Evolutionary conservation across 2,329 filamentous ascomycete species (phyloP), one percentile per base, ranked within the genome.

Genomic region (Diaporthe citriasiana): DNA sequence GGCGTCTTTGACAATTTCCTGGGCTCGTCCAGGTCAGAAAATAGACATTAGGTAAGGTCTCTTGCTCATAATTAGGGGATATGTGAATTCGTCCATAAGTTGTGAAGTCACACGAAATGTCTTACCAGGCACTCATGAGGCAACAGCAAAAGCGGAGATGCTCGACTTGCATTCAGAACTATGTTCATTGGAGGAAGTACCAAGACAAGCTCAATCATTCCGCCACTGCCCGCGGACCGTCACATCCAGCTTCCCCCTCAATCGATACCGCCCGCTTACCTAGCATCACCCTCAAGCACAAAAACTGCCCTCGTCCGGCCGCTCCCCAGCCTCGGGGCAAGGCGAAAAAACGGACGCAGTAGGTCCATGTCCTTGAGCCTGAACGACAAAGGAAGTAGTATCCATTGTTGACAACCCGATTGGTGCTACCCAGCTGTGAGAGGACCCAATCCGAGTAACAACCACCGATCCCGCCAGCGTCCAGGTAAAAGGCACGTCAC

Each of bases 401-500:
- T 63, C 59, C 59, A 47, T 63, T 17, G 55, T 57, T 15, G 55
- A 57, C 10, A 22, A 57, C 33, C 55, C 55, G 15, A 38, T 38
- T 4, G 40, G 40, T 1, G 27, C 40, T 27, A 65, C 59, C 59
- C 59, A 65, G 1, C 9, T 47, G 22, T 65, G n/a, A 4, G 40
- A 47, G 27, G n/a, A 65, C 10, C 59, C 59, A 17, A 3, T 15
- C 19, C 19, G 40, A 45, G 25, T n/a, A 2, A 65, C 6, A 17
- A 27, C 10, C 8, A 45, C 59, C 19, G 59, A 7, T 17, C 40
- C 59, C 1, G n/a, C 40, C 59, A 47, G 27, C 15, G 27, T 6
- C 40, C 40, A 65, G 1, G 25, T 27, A 40, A 25, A 47, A 0
- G 59, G 25, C 15, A 38, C 3, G 33, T 12, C 55, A n/a, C 12